Percentiles rank a stretch among this genome's conserved stretches.
Evolutionary conservation across 306 rosid species (phyloP).

Genomic region (Sechiopsis laciniata): DNA sequence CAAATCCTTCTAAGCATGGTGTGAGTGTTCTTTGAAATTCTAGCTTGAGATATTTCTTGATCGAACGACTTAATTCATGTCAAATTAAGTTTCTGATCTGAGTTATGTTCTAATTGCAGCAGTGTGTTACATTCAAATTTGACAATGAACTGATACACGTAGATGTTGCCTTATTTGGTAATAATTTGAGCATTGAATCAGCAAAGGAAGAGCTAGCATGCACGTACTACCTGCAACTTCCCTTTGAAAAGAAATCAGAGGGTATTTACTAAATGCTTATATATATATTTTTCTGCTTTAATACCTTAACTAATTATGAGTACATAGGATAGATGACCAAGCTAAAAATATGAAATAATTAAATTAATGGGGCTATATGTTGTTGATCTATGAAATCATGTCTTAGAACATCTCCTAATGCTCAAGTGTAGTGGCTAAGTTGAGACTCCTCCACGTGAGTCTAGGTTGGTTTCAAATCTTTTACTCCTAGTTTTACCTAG

Average conservation of each 20-base stretch:
- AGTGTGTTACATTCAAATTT: conserved; percentile 50
- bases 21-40: conserved; percentile 47
- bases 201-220: conserved; percentile 75
- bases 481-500: neutral
- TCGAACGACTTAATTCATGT: conserved; percentile 1
- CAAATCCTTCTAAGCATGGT: conserved; percentile 32
- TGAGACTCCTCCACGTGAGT: neutral
- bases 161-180: conserved; percentile 37
- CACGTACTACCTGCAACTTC: conserved; percentile 68
- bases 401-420: neutral
- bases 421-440: neutral
- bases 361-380: conserved; percentile 7
- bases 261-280: conserved; percentile 41
- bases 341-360: conserved; percentile 16
- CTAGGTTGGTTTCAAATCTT: conserved; percentile 4
- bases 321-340: neutral
- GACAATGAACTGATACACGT: conserved; percentile 46
- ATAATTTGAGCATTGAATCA: conserved; percentile 47
- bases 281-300: conserved; percentile 6
- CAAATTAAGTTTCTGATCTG: conserved; percentile 28
- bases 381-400: neutral
- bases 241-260: conserved; percentile 61
- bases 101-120: conserved; percentile 37
- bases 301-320: conserved; percentile 8
- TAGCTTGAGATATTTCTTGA: conserved; percentile 3